phyloP scores from a whole-genome alignment of 306 rosid species.

The Rosa rugosa region DNA sequence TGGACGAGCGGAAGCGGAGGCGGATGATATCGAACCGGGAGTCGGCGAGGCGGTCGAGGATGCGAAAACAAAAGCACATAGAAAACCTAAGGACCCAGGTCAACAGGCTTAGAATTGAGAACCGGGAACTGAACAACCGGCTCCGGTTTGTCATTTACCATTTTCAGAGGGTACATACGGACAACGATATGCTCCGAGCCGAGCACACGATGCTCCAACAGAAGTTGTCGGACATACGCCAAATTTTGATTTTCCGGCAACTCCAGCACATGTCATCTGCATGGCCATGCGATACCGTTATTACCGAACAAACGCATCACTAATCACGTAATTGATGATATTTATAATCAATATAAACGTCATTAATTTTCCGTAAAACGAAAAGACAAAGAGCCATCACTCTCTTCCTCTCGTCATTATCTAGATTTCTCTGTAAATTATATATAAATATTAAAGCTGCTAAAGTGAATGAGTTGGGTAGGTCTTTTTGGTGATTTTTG shows the following conservation, averaged over 20 bases:
- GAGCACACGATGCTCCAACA: constrained; percentile 53
- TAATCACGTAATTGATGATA: constrained; percentile 31
- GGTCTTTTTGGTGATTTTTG: constrained; percentile 23
- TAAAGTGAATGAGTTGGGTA: constrained; percentile 37
- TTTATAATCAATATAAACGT: constrained; percentile 18
- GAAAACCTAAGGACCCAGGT: constrained; percentile 76
- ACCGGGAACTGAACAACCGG: constrained; percentile 63
- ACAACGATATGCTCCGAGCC: constrained; percentile 56
- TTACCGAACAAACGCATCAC: constrained; percentile 40
- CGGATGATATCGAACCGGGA: constrained; percentile 93
- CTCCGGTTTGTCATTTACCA: constrained; percentile 46
- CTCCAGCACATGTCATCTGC: constrained; percentile 40
- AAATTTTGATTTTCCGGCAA: constrained; percentile 55
- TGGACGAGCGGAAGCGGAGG: constrained; percentile 64
- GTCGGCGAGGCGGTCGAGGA: constrained; percentile 90
- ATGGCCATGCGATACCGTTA: constrained; percentile 59
- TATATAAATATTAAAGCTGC: constrained; percentile 26
- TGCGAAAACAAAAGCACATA: constrained; percentile 82
- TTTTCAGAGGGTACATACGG: constrained; percentile 40
- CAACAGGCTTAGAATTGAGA: constrained; percentile 60
- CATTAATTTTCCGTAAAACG: constrained; percentile 32
- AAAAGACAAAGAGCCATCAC: not conserved
- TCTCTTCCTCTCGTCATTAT: constrained; percentile 11
- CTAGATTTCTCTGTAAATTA: constrained; percentile 21
- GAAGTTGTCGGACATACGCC: constrained; percentile 47